phyloP scores from a whole-genome alignment of 768 basidiomycete species.

The Lactarius vividus region DNA sequence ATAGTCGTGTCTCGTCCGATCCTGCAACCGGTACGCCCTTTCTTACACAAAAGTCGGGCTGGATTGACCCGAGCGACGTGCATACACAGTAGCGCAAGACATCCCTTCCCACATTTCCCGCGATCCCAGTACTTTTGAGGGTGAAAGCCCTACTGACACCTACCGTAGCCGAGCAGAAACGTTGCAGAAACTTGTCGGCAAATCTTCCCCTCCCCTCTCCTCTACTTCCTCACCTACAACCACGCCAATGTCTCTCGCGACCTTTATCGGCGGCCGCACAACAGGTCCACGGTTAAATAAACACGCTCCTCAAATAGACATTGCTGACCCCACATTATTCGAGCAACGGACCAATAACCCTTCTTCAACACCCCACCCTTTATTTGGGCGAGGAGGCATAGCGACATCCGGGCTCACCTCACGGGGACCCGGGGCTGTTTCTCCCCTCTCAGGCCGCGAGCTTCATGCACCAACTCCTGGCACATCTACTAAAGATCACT shows the following conservation, averaged over 20 bases:
- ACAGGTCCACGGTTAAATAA: conserved; percentile 71
- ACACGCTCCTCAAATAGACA: conserved; percentile 70
- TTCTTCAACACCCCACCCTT: conserved; percentile 55
- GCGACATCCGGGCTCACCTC: conserved; percentile 71
- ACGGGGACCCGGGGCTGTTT: conserved; percentile 23
- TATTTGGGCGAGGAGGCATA: conserved; percentile 72
- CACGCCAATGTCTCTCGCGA: conserved; percentile 67
- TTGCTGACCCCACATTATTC: conserved; percentile 61
- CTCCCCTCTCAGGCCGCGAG: conserved; percentile 6
- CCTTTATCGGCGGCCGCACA: conserved; percentile 78
- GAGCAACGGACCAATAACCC: conserved; percentile 54
- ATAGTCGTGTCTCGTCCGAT: conserved; percentile 41
- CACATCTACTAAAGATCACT: conserved; percentile 12
- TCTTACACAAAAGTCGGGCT: conserved; percentile 1
- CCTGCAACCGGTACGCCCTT: conserved; percentile 28
- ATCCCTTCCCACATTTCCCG: conserved; percentile 2
- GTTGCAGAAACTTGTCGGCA: conserved; percentile 18
- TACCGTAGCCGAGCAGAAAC: conserved; percentile 10
- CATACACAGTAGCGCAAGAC: neutral
- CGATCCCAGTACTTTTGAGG: neutral
- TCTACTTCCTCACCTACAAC: conserved; percentile 26
- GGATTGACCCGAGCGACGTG: conserved; percentile 15
- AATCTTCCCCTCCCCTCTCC: conserved; percentile 1
- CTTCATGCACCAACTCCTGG: conserved; percentile 5
- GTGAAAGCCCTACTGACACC: neutral